Evolutionary conservation across 2,329 filamentous ascomycete species (phyloP), one percentile per base, ranked within the genome.

Genomic region (Bipolaris gigantea): DNA sequence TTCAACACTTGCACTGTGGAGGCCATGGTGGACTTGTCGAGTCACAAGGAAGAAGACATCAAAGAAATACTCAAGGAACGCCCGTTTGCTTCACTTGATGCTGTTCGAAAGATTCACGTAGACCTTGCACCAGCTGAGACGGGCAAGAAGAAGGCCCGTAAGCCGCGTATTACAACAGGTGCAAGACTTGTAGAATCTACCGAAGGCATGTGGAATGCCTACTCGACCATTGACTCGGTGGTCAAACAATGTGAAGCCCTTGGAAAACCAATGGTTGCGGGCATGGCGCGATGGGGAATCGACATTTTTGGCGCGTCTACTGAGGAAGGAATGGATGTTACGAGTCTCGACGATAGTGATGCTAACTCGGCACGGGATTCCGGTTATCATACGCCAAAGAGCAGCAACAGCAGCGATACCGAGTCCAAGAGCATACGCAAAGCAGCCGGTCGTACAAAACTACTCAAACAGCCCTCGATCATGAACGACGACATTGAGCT

Each of bases 1-100:
- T 86, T 99, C 73, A 97, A 97, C 68, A 85, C 81, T 0, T 94
- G 90, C 71, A 85, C 85, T 5, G 77, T 85, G 9, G 83, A 87
- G 33, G 90, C 93, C 53, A 83, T 99, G 38, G 85, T 89, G 1
- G 92, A 96, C 62, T 87, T 97, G 56, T 90, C 90, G 0, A 87
- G 86, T 30, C 85, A 89, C 55, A 87, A 88, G 33, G 83, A 88
- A 61, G 84, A 86, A 5, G 81, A 87, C 42, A 86, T 92, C 1
- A 81, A 87, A 39, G 75, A 85, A 13, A 82, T 97, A 50, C 77
- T 96, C 10, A 83, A 84, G 1, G 82, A 89, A 57, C 86, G 90
- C 9, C 93, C 93, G 0, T 97, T 96, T 70, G 72, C 71, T 4
- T 81, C 77, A 40, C 75, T 97, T 5, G 80, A 84, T 11, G 82